Evolutionary conservation across 2,329 filamentous ascomycete species (phyloP), one percentile per base, ranked within the genome.

Genomic region (Fusarium odoratissimum): DNA sequence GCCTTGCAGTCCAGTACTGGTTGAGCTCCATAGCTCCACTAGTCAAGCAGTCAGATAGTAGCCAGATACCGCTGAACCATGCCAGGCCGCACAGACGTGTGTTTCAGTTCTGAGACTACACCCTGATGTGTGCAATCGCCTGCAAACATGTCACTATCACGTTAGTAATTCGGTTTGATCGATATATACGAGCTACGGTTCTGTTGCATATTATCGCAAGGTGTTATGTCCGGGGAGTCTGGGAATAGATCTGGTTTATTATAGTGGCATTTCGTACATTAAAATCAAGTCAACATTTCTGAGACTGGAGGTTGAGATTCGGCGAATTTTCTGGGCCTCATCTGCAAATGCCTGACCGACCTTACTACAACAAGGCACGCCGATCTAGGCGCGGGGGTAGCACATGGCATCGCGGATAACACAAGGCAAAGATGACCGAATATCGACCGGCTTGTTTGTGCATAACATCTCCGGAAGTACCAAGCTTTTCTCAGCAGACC

Each of bases 21-120:
- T 52, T 67, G 68, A 69, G 67, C 70, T 75, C 74, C 66, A 77
- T 67, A 68, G 67, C 72, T 76, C 75, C 72, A 77, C 72, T 69
- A 76, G 67, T 74, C 74, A 71, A 75, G 64, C 64, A 76, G 58
- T 64, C 58, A 46, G 66, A 72, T 67, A 75, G 66, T 71, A 67
- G 69, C 64, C 46, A 60, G 63, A 67, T 61, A 51, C 58, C 35
- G 68, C 59, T 63, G 44, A 69, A 75, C 67, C 70, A 71, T 75
- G 67, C 48, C 58, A 61, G 71, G n/a, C 52, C 63, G 59, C 60
- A 73, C 62, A 67, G 73, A 71, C 72, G 52, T 63, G 61, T 67
- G 72, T 71, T 73, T 75, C 64, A 67, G 71, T 64, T 73, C 56
- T 69, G 59, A 69, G 65, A 72, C 71, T 70, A 71, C 45, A 67